phyloP scores from a whole-genome alignment of 441 rosid genomes.

The Geranium incanum region DNA sequence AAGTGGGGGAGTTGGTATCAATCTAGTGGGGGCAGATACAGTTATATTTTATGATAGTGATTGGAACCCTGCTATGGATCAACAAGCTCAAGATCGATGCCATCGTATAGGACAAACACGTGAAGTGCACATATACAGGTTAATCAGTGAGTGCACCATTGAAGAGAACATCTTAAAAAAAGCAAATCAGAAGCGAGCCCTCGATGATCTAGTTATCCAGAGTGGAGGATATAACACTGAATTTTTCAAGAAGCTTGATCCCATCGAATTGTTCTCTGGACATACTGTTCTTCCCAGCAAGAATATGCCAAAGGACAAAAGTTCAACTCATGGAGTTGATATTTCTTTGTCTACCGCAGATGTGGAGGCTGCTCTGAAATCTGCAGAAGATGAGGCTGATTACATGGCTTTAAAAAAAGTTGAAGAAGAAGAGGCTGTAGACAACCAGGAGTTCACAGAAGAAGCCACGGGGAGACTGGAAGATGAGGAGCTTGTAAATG shows the following conservation, averaged over 20 bases:
- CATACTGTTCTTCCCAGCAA: conserved; percentile 54
- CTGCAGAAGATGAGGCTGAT: conserved; percentile 99
- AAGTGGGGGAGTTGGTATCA: conserved; percentile 99
- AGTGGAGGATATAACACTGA: conserved; percentile 97
- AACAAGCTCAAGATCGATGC: conserved; percentile 99
- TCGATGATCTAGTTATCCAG: conserved; percentile 96
- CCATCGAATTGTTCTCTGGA: conserved; percentile 91
- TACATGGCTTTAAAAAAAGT: conserved; percentile 98
- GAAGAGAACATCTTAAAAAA: conserved; percentile 97
- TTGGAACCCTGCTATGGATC: conserved; percentile 99
- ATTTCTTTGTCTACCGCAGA: conserved; percentile 77
- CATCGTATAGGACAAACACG: conserved; percentile 99
- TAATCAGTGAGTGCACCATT: conserved; percentile 97
- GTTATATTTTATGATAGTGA: conserved; percentile 98
- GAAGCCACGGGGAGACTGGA: conserved; percentile 83
- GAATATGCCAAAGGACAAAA: conserved; percentile 52
- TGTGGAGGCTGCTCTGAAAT: conserved; percentile 96
- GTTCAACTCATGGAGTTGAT: conserved; percentile 38
- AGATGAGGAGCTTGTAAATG: conserved; percentile 83
- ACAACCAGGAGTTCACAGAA: conserved; percentile 96
- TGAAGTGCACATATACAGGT: conserved; percentile 90
- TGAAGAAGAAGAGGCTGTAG: conserved; percentile 99
- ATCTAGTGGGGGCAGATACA: conserved; percentile 99
- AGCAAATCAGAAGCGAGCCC: conserved; percentile 99
- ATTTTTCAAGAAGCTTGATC: conserved; percentile 98